Conservation (phyloP, 495 filamentous ascomycete genomes). For the Penicillium salamii region DNA sequence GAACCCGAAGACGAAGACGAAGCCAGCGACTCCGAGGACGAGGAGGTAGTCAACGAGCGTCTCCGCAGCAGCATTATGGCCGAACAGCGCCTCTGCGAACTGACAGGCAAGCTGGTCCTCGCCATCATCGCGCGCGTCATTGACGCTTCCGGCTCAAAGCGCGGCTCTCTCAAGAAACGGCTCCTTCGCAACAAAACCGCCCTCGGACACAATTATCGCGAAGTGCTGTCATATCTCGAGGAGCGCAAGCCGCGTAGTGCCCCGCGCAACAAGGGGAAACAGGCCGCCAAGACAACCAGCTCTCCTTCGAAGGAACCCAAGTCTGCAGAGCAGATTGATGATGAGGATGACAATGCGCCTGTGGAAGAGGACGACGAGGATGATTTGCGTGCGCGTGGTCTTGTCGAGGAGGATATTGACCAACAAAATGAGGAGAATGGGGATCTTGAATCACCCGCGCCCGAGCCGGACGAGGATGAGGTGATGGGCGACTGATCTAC, state of each 20-base stretch:
- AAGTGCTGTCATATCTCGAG: conserved; percentile 72
- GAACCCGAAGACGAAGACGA: conserved; percentile 58
- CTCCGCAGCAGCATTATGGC: conserved; percentile 62
- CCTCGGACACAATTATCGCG: conserved; percentile 72
- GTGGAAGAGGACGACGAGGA: conserved; percentile 58
- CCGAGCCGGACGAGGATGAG: conserved; percentile 61
- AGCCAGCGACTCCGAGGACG: conserved; percentile 52
- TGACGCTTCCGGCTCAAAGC: conserved; percentile 56
- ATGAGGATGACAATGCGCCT: conserved; percentile 46
- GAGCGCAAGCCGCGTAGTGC: conserved; percentile 48
- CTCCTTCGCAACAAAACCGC: conserved; percentile 63
- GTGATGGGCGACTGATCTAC: conserved; percentile 66
- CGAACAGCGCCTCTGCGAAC: conserved; percentile 79
- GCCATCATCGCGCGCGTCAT: conserved; percentile 70
- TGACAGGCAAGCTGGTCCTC: conserved; percentile 78
- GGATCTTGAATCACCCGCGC: conserved; percentile 31
- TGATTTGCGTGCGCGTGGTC: conserved; percentile 57
- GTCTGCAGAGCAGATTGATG: conserved; percentile 45
- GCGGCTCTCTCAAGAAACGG: conserved; percentile 59
- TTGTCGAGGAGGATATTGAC: conserved; percentile 57
- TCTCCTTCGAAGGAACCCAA: conserved; percentile 32
- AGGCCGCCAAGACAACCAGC: conserved; percentile 31
- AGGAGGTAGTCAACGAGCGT: conserved; percentile 50
- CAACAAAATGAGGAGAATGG: conserved; percentile 46
- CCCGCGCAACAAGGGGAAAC: conserved; percentile 46